Conservation (phyloP, 345 rosid genomes). For the Syzygium grande region DNA sequence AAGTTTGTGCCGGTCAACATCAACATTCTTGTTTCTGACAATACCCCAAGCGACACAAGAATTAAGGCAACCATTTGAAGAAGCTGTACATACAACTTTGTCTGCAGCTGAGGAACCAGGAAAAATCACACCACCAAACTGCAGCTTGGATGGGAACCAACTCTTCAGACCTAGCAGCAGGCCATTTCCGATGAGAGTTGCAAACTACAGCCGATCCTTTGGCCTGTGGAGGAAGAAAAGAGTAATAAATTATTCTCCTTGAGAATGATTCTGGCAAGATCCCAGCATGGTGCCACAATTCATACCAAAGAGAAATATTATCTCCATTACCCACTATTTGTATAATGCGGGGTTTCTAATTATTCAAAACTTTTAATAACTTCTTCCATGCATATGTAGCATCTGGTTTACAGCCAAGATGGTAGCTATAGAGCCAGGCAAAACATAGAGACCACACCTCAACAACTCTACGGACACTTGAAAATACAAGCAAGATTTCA, state of each 20-base stretch:
- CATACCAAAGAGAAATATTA: neutral
- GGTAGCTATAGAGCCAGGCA: neutral
- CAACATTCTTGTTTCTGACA: no score
- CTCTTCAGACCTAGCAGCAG: no score
- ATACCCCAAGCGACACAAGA: no score
- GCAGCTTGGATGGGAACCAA: no score
- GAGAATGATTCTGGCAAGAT: fast-evolving
- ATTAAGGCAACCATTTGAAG: no score
- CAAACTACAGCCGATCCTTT: neutral
- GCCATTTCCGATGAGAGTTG: neutral
- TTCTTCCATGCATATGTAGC: neutral
- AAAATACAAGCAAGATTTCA: neutral
- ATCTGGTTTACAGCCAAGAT: neutral
- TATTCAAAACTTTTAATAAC: fast-evolving
- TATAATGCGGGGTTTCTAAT: neutral
- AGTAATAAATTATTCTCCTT: neutral
- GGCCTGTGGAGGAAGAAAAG: neutral
- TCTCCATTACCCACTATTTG: no score
- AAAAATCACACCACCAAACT: no score
- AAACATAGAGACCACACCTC: neutral
- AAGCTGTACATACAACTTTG: no score
- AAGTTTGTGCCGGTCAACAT: no score
- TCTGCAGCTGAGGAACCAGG: no score
- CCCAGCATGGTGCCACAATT: neutral
- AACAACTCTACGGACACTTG: neutral